Evolutionary conservation across 495 filamentous ascomycete species (phyloP), one percentile per base, ranked within the genome.

Genomic region (Cudoniella acicularis): DNA sequence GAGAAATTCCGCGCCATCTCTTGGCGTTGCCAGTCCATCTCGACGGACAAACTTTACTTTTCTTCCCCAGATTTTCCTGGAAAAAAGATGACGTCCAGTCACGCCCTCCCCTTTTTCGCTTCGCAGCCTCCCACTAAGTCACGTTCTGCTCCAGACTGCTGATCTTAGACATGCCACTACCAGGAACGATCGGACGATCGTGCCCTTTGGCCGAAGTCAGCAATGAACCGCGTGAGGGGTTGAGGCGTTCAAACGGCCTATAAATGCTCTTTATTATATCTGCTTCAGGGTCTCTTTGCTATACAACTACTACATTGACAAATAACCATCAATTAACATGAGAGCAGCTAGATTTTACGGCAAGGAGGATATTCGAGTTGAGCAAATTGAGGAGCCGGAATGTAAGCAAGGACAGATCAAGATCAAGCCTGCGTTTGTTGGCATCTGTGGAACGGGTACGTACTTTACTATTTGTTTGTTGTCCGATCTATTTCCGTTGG

Each of bases 401-500:
- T 71, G 69, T 47, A 36, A 21, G 10, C 30, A 48, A 17, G 52
- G 64, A 21, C 62, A 69, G 54, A 22, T 64, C 20, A 64, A 80
- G 71, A 61, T 84, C 24, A 74, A 72, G 66, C 82, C 81, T 24
- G 76, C 77, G 1, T 86, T 76, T 65, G 76, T 78, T 40, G 83
- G 83, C 10, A 84, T 86, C 24, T 86, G 83, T 66, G 82, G 82
- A 3, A 76, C 69, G 36, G 79, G 79, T 79, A 71, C 21, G 53
- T 21, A 17, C 13, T 8, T 17, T 4, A 8, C 43, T 21, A 8
- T 9, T 9, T n/a, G 9, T 9, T 21, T 47, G 20, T 59, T 30
- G 13, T 16, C 17, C 40, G 10, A 22, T 49, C 48, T 22, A 8
- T 46, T 11, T 10, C 36, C 36, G 11, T 55, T 10, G 9, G 4